Evolutionary conservation across 2,329 filamentous ascomycete species (phyloP), one percentile per base, ranked within the genome.

Genomic region (Venturia aucupariae): DNA sequence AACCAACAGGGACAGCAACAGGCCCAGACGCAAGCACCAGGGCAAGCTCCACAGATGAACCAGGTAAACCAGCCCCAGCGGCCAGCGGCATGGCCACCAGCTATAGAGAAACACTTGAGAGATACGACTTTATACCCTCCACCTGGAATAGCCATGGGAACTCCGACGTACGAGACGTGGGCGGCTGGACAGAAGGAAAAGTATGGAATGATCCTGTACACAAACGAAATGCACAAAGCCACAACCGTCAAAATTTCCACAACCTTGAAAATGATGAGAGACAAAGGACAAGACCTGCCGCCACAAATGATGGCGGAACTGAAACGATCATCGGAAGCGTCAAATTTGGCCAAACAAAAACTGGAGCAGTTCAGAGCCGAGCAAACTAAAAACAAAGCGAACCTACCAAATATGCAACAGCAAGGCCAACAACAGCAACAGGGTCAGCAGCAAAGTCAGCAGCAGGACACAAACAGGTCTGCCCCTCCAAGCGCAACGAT

Each of bases 91-190:
- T 64, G 65, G 64, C 39, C 4, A 57, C 3, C 71, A 22, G 69
- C 72, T 38, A 76, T 76, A 59, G 65, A 76, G 57, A 71, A 73
- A 66, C 74, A 76, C 67, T 72, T 76, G 27, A 70, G 73, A 54
- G 69, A 69, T 13, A 76, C 76, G 65, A 70, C 70, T 3, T 74
- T 71, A 65, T 68, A 68, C 41, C 67, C 75, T 27, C 75, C 75
- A 11, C 69, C 69, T 2, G 65, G 64, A 4, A 60, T 71, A 19
- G 66, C 69, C 19, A 63, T 67, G 5, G 74, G 75, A 17, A 75
- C 73, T 13, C 72, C 73, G 32, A 74, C 75, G 57, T 73, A 70
- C 15, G 72, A 76, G 17, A 64, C 67, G 8, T 75, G 74, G 64
- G 22, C 75, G 46, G 74, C 74, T 65, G 74, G 75, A 57, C 70